These are phyloP conservation scores for Termitomyces sp. DNA, from an alignment of 768 basidiomycete genomes.

Conservation along the genomic window DNA sequence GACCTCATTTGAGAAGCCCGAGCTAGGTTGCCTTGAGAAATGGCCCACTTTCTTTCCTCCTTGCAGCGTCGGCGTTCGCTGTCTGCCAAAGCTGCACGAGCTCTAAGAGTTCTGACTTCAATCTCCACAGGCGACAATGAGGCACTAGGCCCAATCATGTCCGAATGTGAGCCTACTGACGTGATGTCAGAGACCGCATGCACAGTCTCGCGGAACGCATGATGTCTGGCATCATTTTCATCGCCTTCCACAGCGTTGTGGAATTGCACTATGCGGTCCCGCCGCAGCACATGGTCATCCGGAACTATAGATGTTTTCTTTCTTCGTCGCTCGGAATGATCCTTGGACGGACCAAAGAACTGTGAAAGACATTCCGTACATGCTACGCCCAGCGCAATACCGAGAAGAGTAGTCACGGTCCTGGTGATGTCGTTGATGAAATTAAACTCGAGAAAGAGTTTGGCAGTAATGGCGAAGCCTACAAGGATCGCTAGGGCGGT, in stretches of 20 bases:
- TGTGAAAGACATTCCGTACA: slow-evolving; percentile 68
- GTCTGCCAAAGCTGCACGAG: slow-evolving; percentile 76
- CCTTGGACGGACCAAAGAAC: slow-evolving; percentile 46
- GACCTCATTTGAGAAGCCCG: slow-evolving; percentile 77
- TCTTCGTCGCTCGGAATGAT: slow-evolving; percentile 26
- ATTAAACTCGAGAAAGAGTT: slow-evolving; percentile 61
- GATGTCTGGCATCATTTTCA: slow-evolving; percentile 23
- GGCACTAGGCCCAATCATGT: slow-evolving; percentile 51
- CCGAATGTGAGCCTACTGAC: slow-evolving; percentile 67
- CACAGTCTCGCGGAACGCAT: slow-evolving; percentile 15
- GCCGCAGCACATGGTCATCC: slow-evolving; percentile 15
- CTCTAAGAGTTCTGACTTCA: slow-evolving; percentile 68
- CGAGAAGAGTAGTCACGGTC: slow-evolving; percentile 55
- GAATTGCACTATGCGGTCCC: slow-evolving; percentile 42
- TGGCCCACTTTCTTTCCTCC: slow-evolving; percentile 85
- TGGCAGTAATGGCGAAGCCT: slow-evolving; percentile 50
- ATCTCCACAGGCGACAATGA: slow-evolving; percentile 63
- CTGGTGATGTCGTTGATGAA: slow-evolving; percentile 46
- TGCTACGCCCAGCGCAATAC: slow-evolving; percentile 62
- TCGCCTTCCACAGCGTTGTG: slow-evolving; percentile 33
- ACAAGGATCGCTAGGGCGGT: slow-evolving; percentile 49
- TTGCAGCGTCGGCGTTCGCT: slow-evolving; percentile 77
- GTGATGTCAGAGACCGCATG: slow-evolving; percentile 49
- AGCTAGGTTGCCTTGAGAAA: slow-evolving; percentile 69
- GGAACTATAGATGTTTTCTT: slow-evolving; percentile 20